A percentile compares a stretch with the other conserved stretches of the same genome.
Conservation (phyloP, 208 protist genomes). For the Trypanosoma melophagium region DNA sequence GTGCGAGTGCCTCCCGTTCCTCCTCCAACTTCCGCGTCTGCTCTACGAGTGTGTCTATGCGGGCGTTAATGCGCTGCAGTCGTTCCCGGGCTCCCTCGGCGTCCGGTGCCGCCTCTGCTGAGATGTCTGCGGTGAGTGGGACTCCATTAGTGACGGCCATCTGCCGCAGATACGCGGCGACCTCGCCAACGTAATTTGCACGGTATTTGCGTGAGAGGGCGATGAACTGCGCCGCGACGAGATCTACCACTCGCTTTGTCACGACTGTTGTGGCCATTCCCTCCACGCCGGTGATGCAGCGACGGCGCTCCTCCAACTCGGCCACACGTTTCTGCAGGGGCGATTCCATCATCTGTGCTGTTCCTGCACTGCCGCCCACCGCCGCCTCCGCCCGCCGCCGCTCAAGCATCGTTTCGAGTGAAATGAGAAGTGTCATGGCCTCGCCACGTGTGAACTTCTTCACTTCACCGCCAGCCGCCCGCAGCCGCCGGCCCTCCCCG, state of each 20-base stretch:
- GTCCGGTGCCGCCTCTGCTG: conserved; percentile 24
- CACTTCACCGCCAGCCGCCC: conserved; percentile 23
- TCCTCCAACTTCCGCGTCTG: conserved; percentile 60
- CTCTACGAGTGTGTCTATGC: conserved; percentile 46
- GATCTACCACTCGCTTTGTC: conserved; percentile 47
- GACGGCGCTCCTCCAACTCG: conserved; percentile 66
- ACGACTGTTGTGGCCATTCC: conserved; percentile 64
- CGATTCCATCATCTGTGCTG: background rate
- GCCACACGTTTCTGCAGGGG: conserved; percentile 46
- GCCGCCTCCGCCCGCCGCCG: conserved; percentile 36
- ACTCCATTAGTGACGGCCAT: conserved; percentile 60
- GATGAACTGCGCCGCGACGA: conserved; percentile 63
- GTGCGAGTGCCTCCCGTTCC: conserved; percentile 46
- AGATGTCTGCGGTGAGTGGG: conserved; percentile 25
- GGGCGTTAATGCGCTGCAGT: conserved; percentile 45
- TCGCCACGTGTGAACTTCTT: conserved; percentile 67
- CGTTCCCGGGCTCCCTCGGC: conserved; percentile 39
- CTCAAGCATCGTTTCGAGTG: conserved; percentile 78
- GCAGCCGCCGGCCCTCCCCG: background rate
- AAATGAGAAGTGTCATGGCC: conserved; percentile 81
- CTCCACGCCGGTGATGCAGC: conserved; percentile 52
- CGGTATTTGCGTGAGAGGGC: conserved; percentile 64
- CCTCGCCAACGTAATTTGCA: conserved; percentile 76
- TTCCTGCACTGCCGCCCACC: too few species aligned
- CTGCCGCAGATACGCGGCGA: conserved; percentile 76